Evolutionary conservation across 2,329 filamentous ascomycete species (phyloP).

Genomic region (Escovopsis sp.): DNA sequence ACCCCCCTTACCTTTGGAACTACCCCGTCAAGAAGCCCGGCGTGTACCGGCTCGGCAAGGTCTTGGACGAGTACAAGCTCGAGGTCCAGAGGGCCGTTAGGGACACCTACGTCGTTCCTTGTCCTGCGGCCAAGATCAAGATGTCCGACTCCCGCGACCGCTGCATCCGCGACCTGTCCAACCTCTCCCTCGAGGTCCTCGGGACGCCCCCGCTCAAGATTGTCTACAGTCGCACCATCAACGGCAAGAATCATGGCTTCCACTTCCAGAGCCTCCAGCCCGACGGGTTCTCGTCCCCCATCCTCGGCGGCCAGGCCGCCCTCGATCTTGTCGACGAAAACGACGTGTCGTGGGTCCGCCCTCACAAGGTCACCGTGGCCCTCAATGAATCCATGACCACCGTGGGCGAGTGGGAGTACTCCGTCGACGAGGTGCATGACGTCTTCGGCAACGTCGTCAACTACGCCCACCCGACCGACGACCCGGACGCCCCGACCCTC

Average conservation of each 20-base stretch:
- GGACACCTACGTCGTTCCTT: slow-evolving; percentile 73
- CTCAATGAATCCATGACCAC: slow-evolving; percentile 78
- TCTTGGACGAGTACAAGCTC: slow-evolving; percentile 85
- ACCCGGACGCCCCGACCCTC: slow-evolving; percentile 45
- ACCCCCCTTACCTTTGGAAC: slow-evolving; percentile 50
- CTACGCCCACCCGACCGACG: slow-evolving; percentile 53
- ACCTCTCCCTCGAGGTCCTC: slow-evolving; percentile 67
- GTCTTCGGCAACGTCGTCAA: slow-evolving; percentile 75
- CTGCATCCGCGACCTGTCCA: slow-evolving; percentile 78
- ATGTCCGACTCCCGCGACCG: slow-evolving; percentile 47
- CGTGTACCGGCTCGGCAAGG: slow-evolving; percentile 69
- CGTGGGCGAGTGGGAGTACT: slow-evolving; percentile 75
- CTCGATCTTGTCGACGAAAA: slow-evolving; percentile 47
- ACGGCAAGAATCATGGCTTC: slow-evolving; percentile 67
- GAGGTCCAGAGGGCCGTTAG: slow-evolving; percentile 67
- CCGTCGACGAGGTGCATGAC: slow-evolving; percentile 83
- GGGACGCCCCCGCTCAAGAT: slow-evolving; percentile 87
- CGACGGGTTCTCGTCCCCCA: slow-evolving; percentile 66
- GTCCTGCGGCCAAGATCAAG: slow-evolving; percentile 64
- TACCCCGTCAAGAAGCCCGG: slow-evolving; percentile 74
- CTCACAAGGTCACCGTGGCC: slow-evolving; percentile 61
- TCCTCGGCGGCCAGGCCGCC: slow-evolving; percentile 47
- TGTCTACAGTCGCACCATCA: slow-evolving; percentile 79
- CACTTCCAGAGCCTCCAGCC: slow-evolving; percentile 91
- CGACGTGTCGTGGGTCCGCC: slow-evolving; percentile 67